Evolutionary conservation across 768 basidiomycete species (phyloP), one percentile per base, ranked within the genome.

Genomic region (Xerocomus potaroensis): DNA sequence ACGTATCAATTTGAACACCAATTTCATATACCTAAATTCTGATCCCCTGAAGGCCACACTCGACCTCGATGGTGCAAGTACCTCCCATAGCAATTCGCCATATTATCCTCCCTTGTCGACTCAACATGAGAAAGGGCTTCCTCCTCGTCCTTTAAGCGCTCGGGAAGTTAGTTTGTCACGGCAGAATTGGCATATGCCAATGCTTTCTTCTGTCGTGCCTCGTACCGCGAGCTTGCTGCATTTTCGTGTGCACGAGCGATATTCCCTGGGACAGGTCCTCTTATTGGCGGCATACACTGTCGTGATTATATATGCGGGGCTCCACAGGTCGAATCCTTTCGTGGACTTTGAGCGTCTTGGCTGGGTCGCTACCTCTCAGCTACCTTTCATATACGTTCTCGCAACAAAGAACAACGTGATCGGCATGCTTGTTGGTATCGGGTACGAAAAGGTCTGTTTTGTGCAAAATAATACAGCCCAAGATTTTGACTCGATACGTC

Each of bases 391-490:
- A 14, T 76, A 83, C 53, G 69, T 74, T 3, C 72, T 88, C 18
- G 80, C 79, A 8, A 74, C 79, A 22, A 91, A 91, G 72, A 87
- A 87, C 62, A 87, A 79, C 55, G 51, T 81, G 31, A 59, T 84
- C 11, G 79, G 80, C 7, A 63, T 69, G 38, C 54, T 85, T 11
- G 55, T 84, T 21, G 84, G 85, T 8, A 59, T 74, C 27, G 79
- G 81, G 15, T 90, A 90, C 60, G 83, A 84, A 62, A 80, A 79
- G 71, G 84, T 84, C 39, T 35, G 50, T 49, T 43, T 22, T 22
- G 6, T 4, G 35, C 5, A 5, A 2, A 19, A n/a, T n/a, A n/a
- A n/a, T n/a, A n/a, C n/a, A n/a, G n/a, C n/a, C n/a, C n/a, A n/a
- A n/a, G n/a, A n/a, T n/a, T 26, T 32, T 45, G 29, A 51, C 27